Evolutionary conservation across 2,329 filamentous ascomycete species (phyloP), one percentile per base, ranked within the genome.

Genomic region (Xenosphaeropsis pyriputrescens): DNA sequence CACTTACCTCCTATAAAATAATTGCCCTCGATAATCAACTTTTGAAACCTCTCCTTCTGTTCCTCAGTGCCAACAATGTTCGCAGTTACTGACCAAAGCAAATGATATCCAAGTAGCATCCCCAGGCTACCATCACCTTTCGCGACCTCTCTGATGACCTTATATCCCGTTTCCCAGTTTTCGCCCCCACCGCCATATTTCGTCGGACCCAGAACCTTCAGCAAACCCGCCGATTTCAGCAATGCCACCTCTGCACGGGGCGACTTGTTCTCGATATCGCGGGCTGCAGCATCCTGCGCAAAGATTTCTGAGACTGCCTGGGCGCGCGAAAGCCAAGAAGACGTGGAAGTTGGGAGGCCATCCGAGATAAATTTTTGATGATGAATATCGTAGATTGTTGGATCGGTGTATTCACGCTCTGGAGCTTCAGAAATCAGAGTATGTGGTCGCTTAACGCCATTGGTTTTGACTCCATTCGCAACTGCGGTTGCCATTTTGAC

Each of bases 121-220:
- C 75, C 75, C 22, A 80, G 59, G 1, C 70, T 75, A 62, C 75
- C 75, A 51, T 81, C 75, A 1, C 63, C 68, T 47, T 75, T 75
- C 1, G 76, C 72, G 5, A 80, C 69, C 41, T 78, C 72, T 0
- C 75, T 62, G 18, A 79, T 75, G 0, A 58, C 60, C 47, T 69
- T 68, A 46, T 75, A 79, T 0, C 60, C 75, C 2, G 74, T 61
- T 19, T 60, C 60, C 69, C 68, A 72, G 2, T 55, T 50, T 47
- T 73, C 61, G 6, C 58, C 68, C 30, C 68, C 68, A 8, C 69
- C 69, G 12, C 69, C 68, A 43, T 66, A 68, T 39, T 62, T 58
- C 45, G 55, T 57, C 0, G 63, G 62, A 0, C 68, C 69, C 0
- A 72, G 55, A 3, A 70, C 43, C 42, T 69, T 71, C 7, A 66